Percentiles rank a stretch among this genome's conserved stretches.
phyloP scores from a whole-genome alignment of 192 early-diverging fungal species.

The Coemansia sp. region DNA sequence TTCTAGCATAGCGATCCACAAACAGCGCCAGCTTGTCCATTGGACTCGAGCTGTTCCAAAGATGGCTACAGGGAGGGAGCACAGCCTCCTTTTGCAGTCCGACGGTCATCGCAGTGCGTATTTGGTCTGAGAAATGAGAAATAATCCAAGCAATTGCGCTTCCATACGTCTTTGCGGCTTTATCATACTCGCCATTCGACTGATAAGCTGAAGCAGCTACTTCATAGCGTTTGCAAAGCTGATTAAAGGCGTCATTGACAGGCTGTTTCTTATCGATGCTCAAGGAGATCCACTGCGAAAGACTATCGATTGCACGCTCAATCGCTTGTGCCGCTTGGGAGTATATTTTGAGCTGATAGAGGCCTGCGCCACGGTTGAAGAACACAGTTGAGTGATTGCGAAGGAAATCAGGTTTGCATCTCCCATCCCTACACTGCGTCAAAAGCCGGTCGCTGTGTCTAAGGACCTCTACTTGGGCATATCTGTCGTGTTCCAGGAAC shows the following conservation, averaged over 20 bases:
- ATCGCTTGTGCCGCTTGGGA: conserved; percentile 21
- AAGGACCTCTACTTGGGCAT: background rate
- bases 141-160: conserved; percentile 24
- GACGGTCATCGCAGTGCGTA: background rate
- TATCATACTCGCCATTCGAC: conserved; percentile 9
- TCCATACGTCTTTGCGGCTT: conserved; percentile 20
- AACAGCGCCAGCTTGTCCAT: conserved; percentile 24
- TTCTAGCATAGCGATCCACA: conserved; percentile 43
- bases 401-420: conserved; percentile 29
- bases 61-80: conserved; percentile 30
- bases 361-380: conserved; percentile 39
- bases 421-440: conserved; percentile 10
- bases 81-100: background rate
- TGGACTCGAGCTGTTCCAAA: background rate
- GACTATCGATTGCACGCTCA: conserved; percentile 31
- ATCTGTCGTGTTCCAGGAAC: conserved; percentile 7
- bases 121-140: background rate
- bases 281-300: conserved; percentile 19
- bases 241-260: conserved; percentile 14
- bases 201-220: conserved; percentile 40
- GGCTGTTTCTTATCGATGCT: background rate
- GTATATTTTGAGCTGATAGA: conserved; percentile 45
- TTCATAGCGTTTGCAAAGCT: conserved; percentile 55
- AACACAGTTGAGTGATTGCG: conserved; percentile 49
- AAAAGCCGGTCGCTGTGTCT: conserved; percentile 24